These are phyloP conservation scores for Backusella morwellensis DNA, from an alignment of 192 early-diverging fungal genomes.

Conservation along the genomic window DNA sequence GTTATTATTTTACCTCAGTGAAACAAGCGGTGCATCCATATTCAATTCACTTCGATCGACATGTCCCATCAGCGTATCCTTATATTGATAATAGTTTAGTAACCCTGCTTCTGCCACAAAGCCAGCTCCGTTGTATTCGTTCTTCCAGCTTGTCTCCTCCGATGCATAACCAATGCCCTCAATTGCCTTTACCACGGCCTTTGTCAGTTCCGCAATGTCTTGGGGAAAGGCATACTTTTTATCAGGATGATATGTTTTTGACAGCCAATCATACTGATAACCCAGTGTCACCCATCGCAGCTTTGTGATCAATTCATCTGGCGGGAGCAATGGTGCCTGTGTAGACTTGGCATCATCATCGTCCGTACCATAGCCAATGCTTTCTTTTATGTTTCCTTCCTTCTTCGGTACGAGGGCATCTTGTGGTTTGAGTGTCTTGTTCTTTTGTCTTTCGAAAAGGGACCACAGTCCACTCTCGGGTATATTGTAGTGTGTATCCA, in stretches of 20 bases:
- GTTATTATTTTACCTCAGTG: constrained; percentile 61
- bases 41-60: constrained; percentile 90
- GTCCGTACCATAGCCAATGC: neutral
- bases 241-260: constrained; percentile 77
- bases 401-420: constrained; percentile 32
- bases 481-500: constrained; percentile 83
- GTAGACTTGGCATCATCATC: constrained; percentile 24
- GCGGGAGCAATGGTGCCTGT: constrained; percentile 36
- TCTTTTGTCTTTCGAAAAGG: constrained; percentile 39
- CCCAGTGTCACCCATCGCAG: constrained; percentile 77
- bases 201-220: constrained; percentile 57
- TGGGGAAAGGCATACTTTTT: constrained; percentile 66
- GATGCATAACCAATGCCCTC: constrained; percentile 38
- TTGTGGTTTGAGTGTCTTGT: constrained; percentile 17
- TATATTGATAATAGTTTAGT: constrained; percentile 86
- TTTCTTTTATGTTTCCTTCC: constrained; percentile 10
- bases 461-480: constrained; percentile 63
- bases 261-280: constrained; percentile 80
- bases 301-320: constrained; percentile 44
- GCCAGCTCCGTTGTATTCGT: constrained; percentile 52
- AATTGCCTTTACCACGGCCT: constrained; percentile 64
- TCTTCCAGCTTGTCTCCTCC: constrained; percentile 29
- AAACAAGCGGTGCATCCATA: constrained; percentile 82
- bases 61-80: constrained; percentile 85
- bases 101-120: constrained; percentile 88